Evolutionary conservation across 805 yeast species (phyloP), one percentile per base, ranked within the genome.

Genomic region (Candida ortonii): DNA sequence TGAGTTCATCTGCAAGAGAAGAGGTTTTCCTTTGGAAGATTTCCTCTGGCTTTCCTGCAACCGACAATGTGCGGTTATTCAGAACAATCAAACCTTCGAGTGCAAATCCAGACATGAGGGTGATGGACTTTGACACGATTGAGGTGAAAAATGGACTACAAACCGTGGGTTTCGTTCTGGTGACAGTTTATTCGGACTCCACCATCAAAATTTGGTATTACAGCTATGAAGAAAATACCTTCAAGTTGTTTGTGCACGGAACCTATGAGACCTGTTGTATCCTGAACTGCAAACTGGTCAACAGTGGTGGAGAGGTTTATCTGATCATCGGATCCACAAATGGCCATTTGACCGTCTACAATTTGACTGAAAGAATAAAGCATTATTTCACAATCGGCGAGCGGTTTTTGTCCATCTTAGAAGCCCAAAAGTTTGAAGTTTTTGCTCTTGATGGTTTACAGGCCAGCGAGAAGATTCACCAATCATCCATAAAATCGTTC

Each of bases 101-200:
- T 7, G 68, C 67, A 10, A 73, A 76, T 37, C 95, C 95, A 0
- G 97, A 93, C 57, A 66, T 93, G 41, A 68, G 98, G 45, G 78
- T 90, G 36, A 90, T 88, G 96, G 95, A 84, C 57, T 82, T 88
- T 52, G 81, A 71, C 42, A 61, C 74, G 5, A 41, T 68, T 10
- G 66, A 68, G 25, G 62, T 70, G 2, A 32, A 25, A 18, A 30
- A 31, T 12, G 46, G 52, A 1, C 42, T 42, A 5, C 35, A 34
- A 1, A 35, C 47, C 11, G 38, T 40, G 18, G 82, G 80, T 6
- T 72, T 76, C 44, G 46, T 78, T 1, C 49, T 89, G 6, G 73
- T 76, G 2, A 74, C 87, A 0, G 95, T 83, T 0, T 93, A 86
- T 53, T 89, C 97, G 0, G 89, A 90, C 54, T 90, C 97, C 1